Base-by-base conservation (phyloP, 176 grass and related monocot species). In the Saccharum spontaneum region DNA sequence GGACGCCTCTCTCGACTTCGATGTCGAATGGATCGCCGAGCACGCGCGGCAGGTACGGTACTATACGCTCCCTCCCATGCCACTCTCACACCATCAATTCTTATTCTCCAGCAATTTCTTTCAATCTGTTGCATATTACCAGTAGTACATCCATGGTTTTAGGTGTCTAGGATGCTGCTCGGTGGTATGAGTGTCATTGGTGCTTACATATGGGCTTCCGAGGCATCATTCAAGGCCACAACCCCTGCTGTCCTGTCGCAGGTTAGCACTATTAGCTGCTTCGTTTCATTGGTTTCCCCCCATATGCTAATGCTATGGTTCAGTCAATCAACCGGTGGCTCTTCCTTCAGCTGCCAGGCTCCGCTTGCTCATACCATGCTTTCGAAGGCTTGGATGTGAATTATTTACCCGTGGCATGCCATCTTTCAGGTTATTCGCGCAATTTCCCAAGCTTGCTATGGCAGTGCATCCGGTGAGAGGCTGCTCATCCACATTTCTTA, bases 151-250 rank as follows among this genome's bases (percentile, higher is more conserved):
- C 6, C 30, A 18, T n/a, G n/a, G 7, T 16, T 39, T 57, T 17
- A 93, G 95, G 95, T 95, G 49, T 95, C 89, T 6, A 90, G 81
- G 80, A 98, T 98, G 91, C 89, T 98, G 8, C 82, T 98, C n/a
- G 96, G 96, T 89, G 93, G 93, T 54, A 95, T 92, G 87, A 84
- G 73, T 54, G 93, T 94, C 23, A 87, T 93, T 26, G 96, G 96
- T 37, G 83, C 93, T 34, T 98, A 98, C 59, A 16, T 98, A 33
- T 98, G 95, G 95, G 85, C 95, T 41, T 90, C 93, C 11, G 96
- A 98, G 71, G 85, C 85, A 30, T 92, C 91, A 8, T 94, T 95
- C 80, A 98, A 95, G 86, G 87, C 91, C 41, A 95, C 96, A 73
- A 30, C 88, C 41, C 86, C 96, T 85, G 69, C 89, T 79, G 69